A percentile compares a stretch with the other conserved stretches of the same genome.
phyloP scores from a whole-genome alignment of 768 basidiomycete genomes.

The Neoboletus magnificus region DNA sequence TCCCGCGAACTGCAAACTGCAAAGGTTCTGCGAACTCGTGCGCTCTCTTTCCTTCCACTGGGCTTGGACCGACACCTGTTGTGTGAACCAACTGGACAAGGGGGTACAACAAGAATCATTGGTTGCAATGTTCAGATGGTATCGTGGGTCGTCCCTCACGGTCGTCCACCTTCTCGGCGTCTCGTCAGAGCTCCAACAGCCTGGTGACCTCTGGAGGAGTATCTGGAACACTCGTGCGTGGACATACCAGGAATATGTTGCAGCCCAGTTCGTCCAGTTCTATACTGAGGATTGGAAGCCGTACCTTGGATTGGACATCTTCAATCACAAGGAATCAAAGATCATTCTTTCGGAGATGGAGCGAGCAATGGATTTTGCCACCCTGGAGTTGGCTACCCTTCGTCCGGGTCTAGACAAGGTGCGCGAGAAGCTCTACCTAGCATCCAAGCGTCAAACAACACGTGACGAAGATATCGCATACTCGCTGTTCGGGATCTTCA shows the following conservation, averaged over 20 bases:
- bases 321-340: conserved; percentile 6
- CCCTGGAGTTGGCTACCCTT: background rate
- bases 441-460: background rate
- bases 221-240: conserved; percentile 10
- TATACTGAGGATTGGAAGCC: conserved; percentile 13
- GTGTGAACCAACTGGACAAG: background rate
- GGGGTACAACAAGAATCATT: conserved; percentile 1
- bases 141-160: conserved; percentile 2
- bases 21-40: background rate
- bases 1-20: background rate
- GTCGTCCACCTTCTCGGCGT: conserved; percentile 5
- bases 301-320: background rate
- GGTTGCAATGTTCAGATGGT: conserved; percentile 15
- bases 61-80: conserved; percentile 14
- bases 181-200: background rate
- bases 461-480: background rate
- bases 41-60: background rate
- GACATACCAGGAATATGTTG: conserved; percentile 15
- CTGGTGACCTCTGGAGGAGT: background rate
- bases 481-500: background rate
- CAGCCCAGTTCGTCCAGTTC: conserved; percentile 1
- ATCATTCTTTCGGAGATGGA: conserved; percentile 2
- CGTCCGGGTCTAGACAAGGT: background rate
- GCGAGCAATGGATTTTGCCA: background rate
- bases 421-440: background rate